Conservation (phyloP, 129 eudicot genomes). For the Escallonia herrerae region DNA sequence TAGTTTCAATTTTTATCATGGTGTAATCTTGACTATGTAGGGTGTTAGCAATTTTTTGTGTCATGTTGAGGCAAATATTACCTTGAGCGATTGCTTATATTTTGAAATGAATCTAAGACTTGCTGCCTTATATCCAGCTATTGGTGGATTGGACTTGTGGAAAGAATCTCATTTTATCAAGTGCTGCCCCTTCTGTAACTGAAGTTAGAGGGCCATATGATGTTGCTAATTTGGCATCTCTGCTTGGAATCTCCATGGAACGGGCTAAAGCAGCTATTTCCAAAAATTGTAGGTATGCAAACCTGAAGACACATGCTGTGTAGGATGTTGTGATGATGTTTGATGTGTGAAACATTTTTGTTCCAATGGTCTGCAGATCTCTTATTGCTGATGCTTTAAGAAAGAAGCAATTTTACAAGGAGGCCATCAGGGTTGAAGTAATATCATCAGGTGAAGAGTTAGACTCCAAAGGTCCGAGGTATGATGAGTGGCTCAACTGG, state of each 20-base stretch:
- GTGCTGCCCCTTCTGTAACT: constrained; percentile 69
- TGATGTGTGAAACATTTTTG: background rate
- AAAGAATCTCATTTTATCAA: constrained; percentile 60
- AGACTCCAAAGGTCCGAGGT: constrained; percentile 22
- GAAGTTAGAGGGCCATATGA: constrained; percentile 92
- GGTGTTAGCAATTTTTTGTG: too few species aligned
- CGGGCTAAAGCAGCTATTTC: constrained; percentile 83
- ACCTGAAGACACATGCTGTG: background rate
- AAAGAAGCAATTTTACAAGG: constrained; percentile 69
- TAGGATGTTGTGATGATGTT: background rate
- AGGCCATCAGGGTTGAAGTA: constrained; percentile 62
- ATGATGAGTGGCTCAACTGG: constrained; percentile 79
- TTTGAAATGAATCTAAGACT: background rate
- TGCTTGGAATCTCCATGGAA: constrained; percentile 68
- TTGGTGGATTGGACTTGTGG: constrained; percentile 94
- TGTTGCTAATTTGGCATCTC: constrained; percentile 57
- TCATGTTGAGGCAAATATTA: too few species aligned
- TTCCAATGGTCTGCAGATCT: constrained; percentile 37
- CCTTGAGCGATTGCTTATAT: too few species aligned
- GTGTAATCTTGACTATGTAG: too few species aligned
- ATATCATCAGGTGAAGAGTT: constrained; percentile 35
- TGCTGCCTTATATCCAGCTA: constrained; percentile 38
- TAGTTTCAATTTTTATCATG: too few species aligned
- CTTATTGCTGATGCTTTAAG: constrained; percentile 58
- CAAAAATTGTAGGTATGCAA: constrained; percentile 66